Evolutionary conservation across 2,329 filamentous ascomycete genomes (phyloP).

Genomic region (Aureobasidium zeae): DNA sequence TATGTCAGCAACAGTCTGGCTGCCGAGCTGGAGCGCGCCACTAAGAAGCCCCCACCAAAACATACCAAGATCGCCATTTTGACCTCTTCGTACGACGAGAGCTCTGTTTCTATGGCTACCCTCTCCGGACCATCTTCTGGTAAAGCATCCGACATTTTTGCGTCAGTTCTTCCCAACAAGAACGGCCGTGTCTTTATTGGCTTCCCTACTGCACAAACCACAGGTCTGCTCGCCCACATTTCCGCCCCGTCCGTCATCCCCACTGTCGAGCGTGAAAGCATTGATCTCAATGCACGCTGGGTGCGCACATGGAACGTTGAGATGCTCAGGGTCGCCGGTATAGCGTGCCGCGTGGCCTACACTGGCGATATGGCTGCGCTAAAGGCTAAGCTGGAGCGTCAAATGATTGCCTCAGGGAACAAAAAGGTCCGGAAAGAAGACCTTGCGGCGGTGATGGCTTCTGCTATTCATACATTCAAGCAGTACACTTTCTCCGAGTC

Average conservation of each 20-base stretch:
- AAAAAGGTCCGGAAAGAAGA: slow-evolving; percentile 51
- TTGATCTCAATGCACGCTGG: slow-evolving; percentile 91
- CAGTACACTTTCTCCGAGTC: slow-evolving; percentile 86
- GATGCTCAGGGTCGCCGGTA: slow-evolving; percentile 81
- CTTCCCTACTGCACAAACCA: slow-evolving; percentile 95
- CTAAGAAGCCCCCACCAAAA: slow-evolving; percentile 92
- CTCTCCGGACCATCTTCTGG: slow-evolving; percentile 41
- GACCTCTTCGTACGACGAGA: slow-evolving; percentile 83
- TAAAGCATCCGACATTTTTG: slow-evolving; percentile 69
- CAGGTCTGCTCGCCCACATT: slow-evolving; percentile 84
- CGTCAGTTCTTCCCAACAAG: slow-evolving; percentile 79
- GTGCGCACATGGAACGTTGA: slow-evolving; percentile 94
- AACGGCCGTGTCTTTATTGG: slow-evolving; percentile 93
- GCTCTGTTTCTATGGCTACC: slow-evolving; percentile 52
- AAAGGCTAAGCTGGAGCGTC: slow-evolving; percentile 42
- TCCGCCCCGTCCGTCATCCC: slow-evolving; percentile 94
- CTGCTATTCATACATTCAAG: slow-evolving; percentile 72
- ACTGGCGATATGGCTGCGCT: slow-evolving; percentile 76
- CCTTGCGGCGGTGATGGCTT: slow-evolving; percentile 60
- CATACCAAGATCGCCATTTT: slow-evolving; percentile 76
- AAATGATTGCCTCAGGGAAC: slow-evolving; percentile 23
- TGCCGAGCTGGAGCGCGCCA: slow-evolving; percentile 83
- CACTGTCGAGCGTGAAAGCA: slow-evolving; percentile 92
- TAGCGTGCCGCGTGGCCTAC: slow-evolving; percentile 82
- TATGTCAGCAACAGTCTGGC: slow-evolving; percentile 64